These are phyloP conservation scores for Candida sakaeoensis DNA, from an alignment of 805 yeast species.

Conservation along the genomic window DNA sequence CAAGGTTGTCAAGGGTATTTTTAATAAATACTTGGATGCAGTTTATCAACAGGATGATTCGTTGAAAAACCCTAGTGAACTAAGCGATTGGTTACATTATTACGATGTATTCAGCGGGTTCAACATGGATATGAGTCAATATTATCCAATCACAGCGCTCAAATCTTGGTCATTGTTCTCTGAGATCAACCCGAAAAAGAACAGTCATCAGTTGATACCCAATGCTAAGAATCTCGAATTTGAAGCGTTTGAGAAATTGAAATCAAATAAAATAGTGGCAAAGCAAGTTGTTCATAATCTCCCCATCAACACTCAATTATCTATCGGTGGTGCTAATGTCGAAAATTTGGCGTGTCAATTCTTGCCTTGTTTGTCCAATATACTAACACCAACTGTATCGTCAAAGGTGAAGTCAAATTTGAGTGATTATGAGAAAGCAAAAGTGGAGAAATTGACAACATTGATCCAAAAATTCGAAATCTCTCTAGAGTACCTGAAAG, in stretches of 20 bases:
- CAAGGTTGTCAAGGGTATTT: conserved; percentile 68
- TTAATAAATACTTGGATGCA: conserved; percentile 57
- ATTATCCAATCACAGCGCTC: conserved; percentile 53
- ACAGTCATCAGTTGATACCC: conserved; percentile 23
- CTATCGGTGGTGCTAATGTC: conserved; percentile 25
- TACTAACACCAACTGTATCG: conserved; percentile 28
- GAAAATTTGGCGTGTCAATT: conserved; percentile 25
- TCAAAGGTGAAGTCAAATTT: conserved; percentile 21
- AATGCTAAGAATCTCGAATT: conserved; percentile 33
- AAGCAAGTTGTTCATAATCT: conserved; percentile 25
- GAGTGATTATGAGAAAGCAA: conserved; percentile 24
- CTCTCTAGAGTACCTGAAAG: conserved; percentile 33
- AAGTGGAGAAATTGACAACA: conserved; percentile 34
- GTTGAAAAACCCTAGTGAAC: conserved; percentile 51
- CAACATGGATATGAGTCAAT: conserved; percentile 42
- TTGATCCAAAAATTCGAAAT: conserved; percentile 39
- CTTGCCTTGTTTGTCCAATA: conserved; percentile 30
- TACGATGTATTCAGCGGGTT: conserved; percentile 50
- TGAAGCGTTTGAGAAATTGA: conserved; percentile 34
- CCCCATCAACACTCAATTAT: conserved; percentile 24
- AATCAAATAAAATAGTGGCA: conserved; percentile 30
- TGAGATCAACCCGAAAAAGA: conserved; percentile 44
- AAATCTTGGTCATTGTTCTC: conserved; percentile 64
- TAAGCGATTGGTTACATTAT: conserved; percentile 76
- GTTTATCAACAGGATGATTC: conserved; percentile 61